Evolutionary conservation across 305 asterid genomes (phyloP), one percentile per base, ranked within the genome.

Genomic region (Lippia alba): DNA sequence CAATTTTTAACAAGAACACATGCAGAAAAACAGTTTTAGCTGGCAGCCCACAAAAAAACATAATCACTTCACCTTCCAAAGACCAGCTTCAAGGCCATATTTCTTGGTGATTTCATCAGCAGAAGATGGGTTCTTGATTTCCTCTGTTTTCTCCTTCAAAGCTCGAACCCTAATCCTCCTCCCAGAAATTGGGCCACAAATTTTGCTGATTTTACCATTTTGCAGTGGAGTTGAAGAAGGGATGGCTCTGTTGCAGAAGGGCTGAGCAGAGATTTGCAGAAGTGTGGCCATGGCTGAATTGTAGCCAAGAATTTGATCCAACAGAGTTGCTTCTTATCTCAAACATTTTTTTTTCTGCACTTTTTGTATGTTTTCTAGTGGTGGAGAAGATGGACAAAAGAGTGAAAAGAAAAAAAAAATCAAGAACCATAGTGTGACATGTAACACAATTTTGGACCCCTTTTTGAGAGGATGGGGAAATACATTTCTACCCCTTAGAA

Each of bases 71-170:
- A 91, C 99, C 97, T 94, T 89, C 99, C 99, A 94, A 41, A 94
- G 88, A 16, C 97, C 97, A 65, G 88, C 97, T 80, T 94, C 99
- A 50, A 94, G 92, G 34, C 99, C 99, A 80, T 82, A 91, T 69
- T 94, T 91, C 81, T 84, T 78, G 39, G 96, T 88, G 51, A 89
- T 59, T 59, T 91, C 97, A 3, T 94, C 97, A 0, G 96, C 84
- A n/a, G 94, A 78, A 34, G 93, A 64, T 4, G 89, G 80, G 24
- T 74, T 64, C 64, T 88, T 78, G 64, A 77, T 74, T 70, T 89
- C 92, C 64, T 94, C 89, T 4, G 89, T 80, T 84, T 86, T 89
- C 89, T 83, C 97, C 83, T 88, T 84, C 71, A 90, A 46, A n/a
- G 95, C 97, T 83, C 92, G 85, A 53, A 90, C 75, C 69, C 70